Conservation (phyloP, 1,284 basidiomycete species). For the Irpex lacteus region DNA sequence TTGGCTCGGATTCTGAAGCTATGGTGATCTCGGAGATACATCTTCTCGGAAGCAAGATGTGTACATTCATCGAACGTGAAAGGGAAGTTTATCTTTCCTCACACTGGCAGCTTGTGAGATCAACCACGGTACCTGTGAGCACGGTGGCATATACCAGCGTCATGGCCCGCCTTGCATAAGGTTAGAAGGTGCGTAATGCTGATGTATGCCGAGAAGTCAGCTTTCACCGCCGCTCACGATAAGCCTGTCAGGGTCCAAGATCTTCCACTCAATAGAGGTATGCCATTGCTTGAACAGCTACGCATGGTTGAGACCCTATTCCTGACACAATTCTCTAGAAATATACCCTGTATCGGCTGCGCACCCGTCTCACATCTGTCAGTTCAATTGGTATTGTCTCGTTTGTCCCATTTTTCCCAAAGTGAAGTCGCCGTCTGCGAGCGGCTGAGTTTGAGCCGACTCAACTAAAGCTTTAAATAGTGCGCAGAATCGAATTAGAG, state of each 20-base stretch:
- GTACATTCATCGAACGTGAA: neutral
- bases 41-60: neutral
- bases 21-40: neutral
- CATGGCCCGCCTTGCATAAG: neutral
- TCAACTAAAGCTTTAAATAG: neutral
- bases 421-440: neutral
- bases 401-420: too few species aligned
- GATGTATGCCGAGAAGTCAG: neutral
- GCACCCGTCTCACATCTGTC: neutral
- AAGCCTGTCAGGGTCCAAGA: neutral
- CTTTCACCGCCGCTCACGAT: neutral
- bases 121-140: neutral
- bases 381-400: too few species aligned
- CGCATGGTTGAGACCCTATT: neutral
- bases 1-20: neutral
- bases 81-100: neutral
- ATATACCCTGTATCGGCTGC: neutral
- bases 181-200: neutral
- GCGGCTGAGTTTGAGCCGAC: neutral
- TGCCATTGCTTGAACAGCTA: neutral
- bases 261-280: neutral
- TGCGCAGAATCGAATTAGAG: neutral
- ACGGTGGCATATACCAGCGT: neutral
- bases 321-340: neutral
- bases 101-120: neutral